These are phyloP conservation scores for Aspergillus fumigatiaffinis DNA, from an alignment of 2,329 filamentous ascomycete species.

Conservation along the genomic window DNA sequence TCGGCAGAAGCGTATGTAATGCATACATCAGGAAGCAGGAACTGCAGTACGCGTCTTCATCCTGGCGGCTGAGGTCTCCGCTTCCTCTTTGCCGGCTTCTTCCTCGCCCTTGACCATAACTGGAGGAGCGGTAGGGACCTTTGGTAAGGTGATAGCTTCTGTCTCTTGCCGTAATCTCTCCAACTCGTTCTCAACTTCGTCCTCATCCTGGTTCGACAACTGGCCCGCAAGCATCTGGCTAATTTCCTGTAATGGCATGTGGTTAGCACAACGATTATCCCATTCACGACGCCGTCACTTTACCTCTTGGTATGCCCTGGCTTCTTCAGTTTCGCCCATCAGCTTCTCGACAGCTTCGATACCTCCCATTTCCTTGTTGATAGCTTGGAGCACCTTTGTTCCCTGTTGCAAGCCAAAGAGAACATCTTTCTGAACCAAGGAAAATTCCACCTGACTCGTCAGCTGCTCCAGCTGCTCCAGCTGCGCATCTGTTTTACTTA, in stretches of 20 bases:
- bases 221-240: constrained; percentile 83
- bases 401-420: constrained; percentile 89
- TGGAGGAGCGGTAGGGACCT: constrained; percentile 34
- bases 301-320: constrained; percentile 85
- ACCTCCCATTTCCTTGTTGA: constrained; percentile 93
- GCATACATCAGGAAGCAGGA: constrained; percentile 9
- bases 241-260: constrained; percentile 62
- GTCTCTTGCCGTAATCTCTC: constrained; percentile 71
- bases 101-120: constrained; percentile 26
- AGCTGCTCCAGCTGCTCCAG: constrained; percentile 90
- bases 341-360: constrained; percentile 91
- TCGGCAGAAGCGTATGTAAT: not conserved
- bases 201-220: constrained; percentile 92
- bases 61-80: constrained; percentile 27
- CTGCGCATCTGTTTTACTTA: constrained; percentile 86
- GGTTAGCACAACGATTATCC: not conserved
- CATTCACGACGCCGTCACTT: constrained; percentile 18
- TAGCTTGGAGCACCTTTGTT: constrained; percentile 81
- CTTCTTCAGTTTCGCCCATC: constrained; percentile 88
- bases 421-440: constrained; percentile 94
- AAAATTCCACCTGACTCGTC: constrained; percentile 88
- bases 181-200: constrained; percentile 95
- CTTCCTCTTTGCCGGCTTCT: constrained; percentile 25
- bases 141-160: constrained; percentile 33
- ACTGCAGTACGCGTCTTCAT: constrained; percentile 16